Conservation (phyloP, 805 yeast genomes). For the Citeromyces matritensis region DNA sequence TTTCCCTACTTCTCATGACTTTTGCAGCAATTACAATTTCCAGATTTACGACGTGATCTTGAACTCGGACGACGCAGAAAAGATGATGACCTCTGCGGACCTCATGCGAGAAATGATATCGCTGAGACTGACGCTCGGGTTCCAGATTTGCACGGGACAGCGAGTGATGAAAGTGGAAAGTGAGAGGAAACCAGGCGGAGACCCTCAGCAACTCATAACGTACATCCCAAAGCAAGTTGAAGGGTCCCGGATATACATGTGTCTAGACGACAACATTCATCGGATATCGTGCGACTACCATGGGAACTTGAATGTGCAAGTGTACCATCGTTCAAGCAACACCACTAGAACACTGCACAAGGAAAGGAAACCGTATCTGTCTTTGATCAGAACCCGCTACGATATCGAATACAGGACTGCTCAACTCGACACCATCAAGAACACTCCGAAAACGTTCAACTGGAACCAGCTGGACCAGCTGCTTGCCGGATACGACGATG, state of each 20-base stretch:
- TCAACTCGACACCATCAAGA: constrained; percentile 36
- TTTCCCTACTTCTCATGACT: constrained; percentile 59
- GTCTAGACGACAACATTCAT: constrained; percentile 75
- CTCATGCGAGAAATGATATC: constrained; percentile 81
- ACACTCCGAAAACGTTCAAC: constrained; percentile 41
- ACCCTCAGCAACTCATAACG: constrained; percentile 37
- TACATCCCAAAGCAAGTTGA: constrained; percentile 29
- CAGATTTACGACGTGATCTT: constrained; percentile 72
- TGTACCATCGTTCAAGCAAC: constrained; percentile 27
- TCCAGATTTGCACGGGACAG: constrained; percentile 75
- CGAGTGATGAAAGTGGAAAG: constrained; percentile 52
- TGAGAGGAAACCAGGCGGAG: constrained; percentile 38
- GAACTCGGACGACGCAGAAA: constrained; percentile 38
- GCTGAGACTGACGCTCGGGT: constrained; percentile 70
- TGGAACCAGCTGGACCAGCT: constrained; percentile 91
- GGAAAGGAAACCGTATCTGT: constrained; percentile 19
- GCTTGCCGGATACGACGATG: constrained; percentile 83
- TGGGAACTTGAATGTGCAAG: constrained; percentile 65
- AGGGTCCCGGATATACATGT: constrained; percentile 59
- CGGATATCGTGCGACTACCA: constrained; percentile 60
- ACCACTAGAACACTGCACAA: constrained; percentile 11
- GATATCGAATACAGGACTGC: constrained; percentile 51
- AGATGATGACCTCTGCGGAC: constrained; percentile 36
- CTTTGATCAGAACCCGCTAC: constrained; percentile 64
- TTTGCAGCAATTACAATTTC: constrained; percentile 59